Base-by-base conservation (phyloP, 129 eudicot species). In the Pulicaria dysenterica region DNA sequence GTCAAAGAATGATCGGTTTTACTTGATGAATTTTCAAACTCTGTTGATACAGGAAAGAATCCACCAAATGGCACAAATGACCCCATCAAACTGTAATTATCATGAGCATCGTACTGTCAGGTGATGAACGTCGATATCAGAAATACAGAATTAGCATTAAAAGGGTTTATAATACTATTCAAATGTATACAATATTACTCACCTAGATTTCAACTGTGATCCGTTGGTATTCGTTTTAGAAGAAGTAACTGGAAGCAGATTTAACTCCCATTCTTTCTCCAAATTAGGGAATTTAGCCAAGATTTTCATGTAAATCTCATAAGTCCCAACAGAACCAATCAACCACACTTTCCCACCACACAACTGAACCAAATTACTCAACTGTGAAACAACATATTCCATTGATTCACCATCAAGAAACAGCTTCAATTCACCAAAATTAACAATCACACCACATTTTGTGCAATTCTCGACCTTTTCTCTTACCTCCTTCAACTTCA, bases 31-130 rank as follows among this genome's bases (percentile, higher is more conserved):
- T 58, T 49, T 34, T 77, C 79, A 63, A 73, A 55, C 80, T 94
- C 97, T 2, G 92, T 80, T 40, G 83, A 78, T 61, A 74, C 71
- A 46, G 97, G 73, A 61, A 90, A 88, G 85, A 90, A 95, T 68
- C 99, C 99, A 64, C 94, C 99, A 73, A 95, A 86, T 48, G 99
- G 99, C 66, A 95, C 97, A 83, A 95, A 95, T 61, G 99, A 90
- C 83, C 89, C 91, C 87, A 95, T 82, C 85, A 95, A 90, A 85
- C 99, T 95, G 97, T 72, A 90, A 73, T 73, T 72, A 82, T 74
- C 77, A 85, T 73, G 81, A 76, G 74, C 80, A 81, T 64, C 75
- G 70, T 67, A 85, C 87, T 84, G 86, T 89, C 75, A 89, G 86
- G 81, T 70, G 66, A 76, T 39, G 53, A 72, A 80, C 59, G 66